Evolutionary conservation across 2,329 filamentous ascomycete genomes (phyloP), one percentile per base, ranked within the genome.

Genomic region (Graphilbum fragrans): DNA sequence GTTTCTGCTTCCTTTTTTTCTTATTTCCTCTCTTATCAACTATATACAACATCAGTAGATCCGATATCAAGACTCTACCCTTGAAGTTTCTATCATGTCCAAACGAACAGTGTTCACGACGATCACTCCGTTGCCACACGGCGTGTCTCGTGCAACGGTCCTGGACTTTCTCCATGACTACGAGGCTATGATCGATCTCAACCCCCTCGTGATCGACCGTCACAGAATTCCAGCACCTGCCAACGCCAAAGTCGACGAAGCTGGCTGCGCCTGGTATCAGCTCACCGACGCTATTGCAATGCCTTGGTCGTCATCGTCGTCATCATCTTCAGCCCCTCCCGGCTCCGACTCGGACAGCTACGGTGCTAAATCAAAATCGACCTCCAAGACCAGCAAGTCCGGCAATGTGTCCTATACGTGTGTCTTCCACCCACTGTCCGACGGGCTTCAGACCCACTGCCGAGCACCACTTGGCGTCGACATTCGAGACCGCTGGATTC

Each of bases 381-480:
- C 25, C 8, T 8, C 25, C 8, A 14, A 14, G 8, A 8, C 25
- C 8, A 29, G 25, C 25, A 29, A 29, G 25, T 29, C 25, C 8
- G 25, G 25, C 45, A 77, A 82, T 52, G 71, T 93, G 44, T 77
- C 70, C 23, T 94, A 93, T 65, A 84, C 81, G 34, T 83, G 76
- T 41, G 86, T 82, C 52, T 93, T 94, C 57, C 74, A 86, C 59
- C 75, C 93, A 53, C 66, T 86, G 18, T 65, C 77, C 4, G 65
- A 72, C 42, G 86, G 86, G 5, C 60, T 94, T 22, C 79, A 87
- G 61, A 93, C 86, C 14, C 86, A 93, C 56, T 79, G 80, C 52
- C 90, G 86, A 53, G 86, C 86, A 4, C 86, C 87, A 1, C 73
- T 86, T 54, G 85, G 85, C 11, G 70, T 93, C 40, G 79, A 92